Conservation (phyloP, 2,329 filamentous ascomycete species). For the Talaromyces verruculosus region DNA sequence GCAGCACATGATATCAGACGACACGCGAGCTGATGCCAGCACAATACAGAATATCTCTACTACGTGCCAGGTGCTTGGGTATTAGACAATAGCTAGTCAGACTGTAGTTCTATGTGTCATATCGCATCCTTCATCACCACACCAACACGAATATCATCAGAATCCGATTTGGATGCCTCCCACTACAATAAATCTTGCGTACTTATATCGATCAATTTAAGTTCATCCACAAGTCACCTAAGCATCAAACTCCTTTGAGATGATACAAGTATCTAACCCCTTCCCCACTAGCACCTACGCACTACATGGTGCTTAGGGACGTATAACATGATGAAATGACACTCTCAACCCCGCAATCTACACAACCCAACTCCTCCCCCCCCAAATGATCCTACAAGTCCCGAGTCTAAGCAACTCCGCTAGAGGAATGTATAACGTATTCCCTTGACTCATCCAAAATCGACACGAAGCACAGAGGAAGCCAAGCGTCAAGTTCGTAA, state of each 20-base stretch:
- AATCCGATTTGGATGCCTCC: not conserved
- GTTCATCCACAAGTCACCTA: not conserved
- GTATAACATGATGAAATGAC: not conserved
- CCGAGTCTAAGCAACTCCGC: not conserved
- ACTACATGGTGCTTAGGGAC: not conserved
- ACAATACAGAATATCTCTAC: not conserved
- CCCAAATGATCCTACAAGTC: not conserved
- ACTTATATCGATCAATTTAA: not conserved
- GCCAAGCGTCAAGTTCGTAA: slow-evolving; percentile 4
- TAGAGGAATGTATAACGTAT: not conserved
- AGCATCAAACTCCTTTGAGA: not conserved
- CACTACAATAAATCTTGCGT: not conserved
- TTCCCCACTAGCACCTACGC: not conserved
- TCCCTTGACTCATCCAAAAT: not conserved
- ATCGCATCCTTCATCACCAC: not conserved
- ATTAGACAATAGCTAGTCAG: not conserved
- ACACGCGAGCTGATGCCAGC: not conserved
- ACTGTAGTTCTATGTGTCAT: not conserved
- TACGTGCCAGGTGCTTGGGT: not conserved
- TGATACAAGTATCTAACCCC: not conserved
- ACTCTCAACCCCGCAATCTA: slow-evolving; percentile 5
- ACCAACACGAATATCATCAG: not conserved
- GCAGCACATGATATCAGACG: not conserved
- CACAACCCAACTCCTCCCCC: not conserved
- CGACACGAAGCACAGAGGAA: not conserved